phyloP scores from a whole-genome alignment of 75 land plant species.

The Sequoiadendron giganteum region DNA sequence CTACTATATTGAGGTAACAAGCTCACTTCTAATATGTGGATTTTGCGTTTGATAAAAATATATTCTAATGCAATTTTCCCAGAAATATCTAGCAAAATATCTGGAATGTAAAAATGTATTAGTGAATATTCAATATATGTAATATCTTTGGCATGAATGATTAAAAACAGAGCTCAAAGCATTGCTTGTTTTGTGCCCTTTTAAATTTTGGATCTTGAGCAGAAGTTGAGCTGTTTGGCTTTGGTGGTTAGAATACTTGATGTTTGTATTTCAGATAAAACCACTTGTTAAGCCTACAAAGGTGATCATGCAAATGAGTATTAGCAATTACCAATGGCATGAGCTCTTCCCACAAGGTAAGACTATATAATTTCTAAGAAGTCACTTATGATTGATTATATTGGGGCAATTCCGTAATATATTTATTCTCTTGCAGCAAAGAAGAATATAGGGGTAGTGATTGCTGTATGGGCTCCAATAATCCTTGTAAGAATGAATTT shows the following conservation, averaged over 20 bases:
- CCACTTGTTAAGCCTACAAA: conserved; percentile 89
- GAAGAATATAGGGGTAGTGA: conserved; percentile 81
- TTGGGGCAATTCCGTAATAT: background rate
- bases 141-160: background rate
- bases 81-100: background rate
- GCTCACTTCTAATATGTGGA: background rate
- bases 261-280: conserved; percentile 55
- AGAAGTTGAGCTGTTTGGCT: background rate
- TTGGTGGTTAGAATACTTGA: background rate
- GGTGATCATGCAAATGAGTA: conserved; percentile 61
- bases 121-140: background rate
- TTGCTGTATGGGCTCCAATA: conserved; percentile 92
- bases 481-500: conserved; percentile 56
- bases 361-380: conserved; percentile 7
- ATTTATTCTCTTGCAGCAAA: conserved; percentile 34
- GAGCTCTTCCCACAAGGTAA: conserved; percentile 89
- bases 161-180: background rate
- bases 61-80: background rate
- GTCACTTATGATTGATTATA: background rate
- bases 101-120: background rate
- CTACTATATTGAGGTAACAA: conserved; percentile 75
- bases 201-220: background rate
- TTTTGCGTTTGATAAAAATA: background rate
- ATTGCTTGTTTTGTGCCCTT: background rate
- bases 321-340: conserved; percentile 80